phyloP scores from a whole-genome alignment of 176 grass and related monocot genomes.

The Juncus inflexus region DNA sequence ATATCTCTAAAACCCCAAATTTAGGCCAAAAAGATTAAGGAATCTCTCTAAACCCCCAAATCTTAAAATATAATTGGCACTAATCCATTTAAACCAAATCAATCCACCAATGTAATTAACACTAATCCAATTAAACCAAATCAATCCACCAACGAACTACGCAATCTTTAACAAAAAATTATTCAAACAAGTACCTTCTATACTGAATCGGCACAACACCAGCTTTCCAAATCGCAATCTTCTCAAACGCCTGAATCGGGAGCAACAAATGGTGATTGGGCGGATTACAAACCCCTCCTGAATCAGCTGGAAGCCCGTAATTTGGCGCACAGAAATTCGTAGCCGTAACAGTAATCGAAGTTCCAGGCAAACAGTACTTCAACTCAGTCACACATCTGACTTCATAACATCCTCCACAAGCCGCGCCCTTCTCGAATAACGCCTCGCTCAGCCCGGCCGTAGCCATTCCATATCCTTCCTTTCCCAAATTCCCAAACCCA shows the following conservation, averaged over 20 bases:
- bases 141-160: no score
- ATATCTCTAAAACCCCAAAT: no score
- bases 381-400: slow-evolving; percentile 83
- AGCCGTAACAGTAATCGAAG: slow-evolving; percentile 82
- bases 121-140: no score
- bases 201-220: slow-evolving; percentile 98
- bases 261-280: slow-evolving; percentile 96
- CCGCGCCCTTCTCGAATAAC: slow-evolving; percentile 77
- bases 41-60: neutral
- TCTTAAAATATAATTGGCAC: neutral
- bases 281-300: slow-evolving; percentile 82
- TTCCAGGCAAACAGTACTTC: slow-evolving; percentile 87
- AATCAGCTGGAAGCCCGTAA: slow-evolving; percentile 69
- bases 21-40: neutral
- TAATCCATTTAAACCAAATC: no score
- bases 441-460: slow-evolving; percentile 85
- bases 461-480: slow-evolving; percentile 86
- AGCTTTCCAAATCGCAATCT: slow-evolving; percentile 99
- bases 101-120: no score
- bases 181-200: slow-evolving; percentile 52
- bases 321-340: slow-evolving; percentile 98
- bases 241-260: slow-evolving; percentile 95
- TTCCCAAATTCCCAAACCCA: slow-evolving; percentile 92
- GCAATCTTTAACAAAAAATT: neutral
- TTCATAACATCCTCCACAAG: slow-evolving; percentile 97